Percentiles rank a stretch among this genome's conserved stretches.
These are phyloP conservation scores for Epichloe amarillans DNA, from an alignment of 2,329 filamentous ascomycete genomes.

Conservation along the genomic window DNA sequence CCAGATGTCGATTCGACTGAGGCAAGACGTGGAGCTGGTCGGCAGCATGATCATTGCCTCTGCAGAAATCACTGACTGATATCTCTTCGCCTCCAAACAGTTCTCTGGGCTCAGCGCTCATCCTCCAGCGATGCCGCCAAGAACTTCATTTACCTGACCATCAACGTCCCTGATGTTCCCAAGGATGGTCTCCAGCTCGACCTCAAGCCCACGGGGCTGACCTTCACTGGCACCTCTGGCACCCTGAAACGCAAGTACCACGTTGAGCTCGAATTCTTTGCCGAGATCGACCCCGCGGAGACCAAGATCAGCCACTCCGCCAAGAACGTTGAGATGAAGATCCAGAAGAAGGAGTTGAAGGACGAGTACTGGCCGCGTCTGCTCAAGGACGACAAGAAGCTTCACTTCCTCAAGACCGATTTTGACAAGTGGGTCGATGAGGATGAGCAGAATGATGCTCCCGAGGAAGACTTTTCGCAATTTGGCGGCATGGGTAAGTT, in stretches of 20 bases:
- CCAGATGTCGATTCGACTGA: not conserved
- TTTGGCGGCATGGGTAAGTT: slow-evolving; percentile 52
- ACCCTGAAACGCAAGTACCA: slow-evolving; percentile 80
- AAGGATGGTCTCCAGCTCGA: slow-evolving; percentile 67
- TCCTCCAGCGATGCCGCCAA: slow-evolving; percentile 64
- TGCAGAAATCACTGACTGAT: not conserved
- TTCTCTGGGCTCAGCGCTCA: slow-evolving; percentile 97
- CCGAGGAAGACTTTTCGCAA: slow-evolving; percentile 65
- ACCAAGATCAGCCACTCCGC: slow-evolving; percentile 80
- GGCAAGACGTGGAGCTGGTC: not conserved
- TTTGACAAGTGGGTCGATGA: slow-evolving; percentile 99
- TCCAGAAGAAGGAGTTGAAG: slow-evolving; percentile 94
- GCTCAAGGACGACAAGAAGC: slow-evolving; percentile 77
- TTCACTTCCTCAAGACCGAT: slow-evolving; percentile 95
- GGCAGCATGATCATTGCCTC: not conserved
- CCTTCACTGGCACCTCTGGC: slow-evolving; percentile 70
- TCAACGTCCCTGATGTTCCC: slow-evolving; percentile 76
- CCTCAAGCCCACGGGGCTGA: slow-evolving; percentile 61
- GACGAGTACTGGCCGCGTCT: slow-evolving; percentile 93
- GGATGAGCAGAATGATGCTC: slow-evolving; percentile 89
- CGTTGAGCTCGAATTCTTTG: slow-evolving; percentile 77
- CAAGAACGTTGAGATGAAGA: slow-evolving; percentile 78
- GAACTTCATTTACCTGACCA: slow-evolving; percentile 92
- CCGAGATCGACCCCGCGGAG: slow-evolving; percentile 73
- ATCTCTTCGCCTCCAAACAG: slow-evolving; percentile 30